Conservation (phyloP, 352 stramenopile species). For the Phytophthora colocasiae region DNA sequence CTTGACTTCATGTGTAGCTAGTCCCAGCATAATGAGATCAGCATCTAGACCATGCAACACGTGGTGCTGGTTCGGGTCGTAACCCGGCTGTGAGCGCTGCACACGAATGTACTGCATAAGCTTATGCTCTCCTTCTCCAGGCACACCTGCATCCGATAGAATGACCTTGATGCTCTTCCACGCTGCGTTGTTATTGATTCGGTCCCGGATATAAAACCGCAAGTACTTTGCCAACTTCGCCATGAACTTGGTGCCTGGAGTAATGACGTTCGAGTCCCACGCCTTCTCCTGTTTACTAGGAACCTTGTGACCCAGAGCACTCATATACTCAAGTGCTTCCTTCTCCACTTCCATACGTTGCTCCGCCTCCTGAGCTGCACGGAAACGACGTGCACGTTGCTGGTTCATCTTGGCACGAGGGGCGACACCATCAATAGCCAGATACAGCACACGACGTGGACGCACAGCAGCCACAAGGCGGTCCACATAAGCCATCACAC, state of each 20-base stretch:
- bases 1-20: conserved; percentile 98
- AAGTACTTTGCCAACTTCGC: conserved; percentile 92
- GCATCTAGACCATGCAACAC: conserved; percentile 98
- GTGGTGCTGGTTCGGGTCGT: conserved; percentile 98
- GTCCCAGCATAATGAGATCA: conserved; percentile 99
- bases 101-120: conserved; percentile 98
- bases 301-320: conserved; percentile 86
- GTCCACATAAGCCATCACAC: conserved; percentile 97
- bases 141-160: conserved; percentile 96
- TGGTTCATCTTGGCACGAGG: conserved; percentile 99
- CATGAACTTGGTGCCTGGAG: conserved; percentile 99
- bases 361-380: conserved; percentile 95
- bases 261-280: conserved; percentile 99
- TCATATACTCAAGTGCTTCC: conserved; percentile 93
- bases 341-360: conserved; percentile 94
- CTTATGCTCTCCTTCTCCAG: conserved; percentile 99
- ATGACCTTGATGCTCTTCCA: conserved; percentile 97
- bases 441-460: conserved; percentile 96
- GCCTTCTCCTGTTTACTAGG: conserved; percentile 79
- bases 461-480: conserved; percentile 95
- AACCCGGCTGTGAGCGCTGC: conserved; percentile 94
- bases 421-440: conserved; percentile 99
- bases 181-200: conserved; percentile 92
- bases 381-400: conserved; percentile 97
- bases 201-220: conserved; percentile 94